Evolutionary conservation across 495 filamentous ascomycete species (phyloP).

Genomic region (Aspergillus biplanus): DNA sequence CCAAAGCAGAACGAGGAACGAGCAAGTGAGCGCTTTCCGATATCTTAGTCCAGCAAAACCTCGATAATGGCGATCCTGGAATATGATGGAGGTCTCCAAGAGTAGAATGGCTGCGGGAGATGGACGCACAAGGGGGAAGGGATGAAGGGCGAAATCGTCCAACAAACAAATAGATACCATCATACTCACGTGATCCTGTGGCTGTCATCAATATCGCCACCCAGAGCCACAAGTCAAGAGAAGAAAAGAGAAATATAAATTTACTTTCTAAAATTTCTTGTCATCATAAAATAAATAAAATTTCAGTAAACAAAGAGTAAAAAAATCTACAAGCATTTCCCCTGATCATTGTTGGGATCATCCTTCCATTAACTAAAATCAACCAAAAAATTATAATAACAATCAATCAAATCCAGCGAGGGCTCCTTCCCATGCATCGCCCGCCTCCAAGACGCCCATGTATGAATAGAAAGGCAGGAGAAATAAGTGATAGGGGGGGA

Average conservation of each 20-base stretch:
- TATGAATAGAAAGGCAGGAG: constrained; percentile 22
- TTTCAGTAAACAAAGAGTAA: background rate
- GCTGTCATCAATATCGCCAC: constrained; percentile 1
- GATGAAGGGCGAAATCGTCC: constrained; percentile 15
- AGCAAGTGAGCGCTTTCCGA: background rate
- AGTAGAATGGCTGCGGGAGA: background rate
- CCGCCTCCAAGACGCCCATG: constrained; percentile 32
- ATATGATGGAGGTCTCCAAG: too few relatives aligned
- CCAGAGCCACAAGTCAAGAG: background rate
- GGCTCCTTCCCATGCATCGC: constrained; percentile 26
- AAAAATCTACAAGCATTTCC: background rate
- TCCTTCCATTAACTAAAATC: constrained; percentile 8
- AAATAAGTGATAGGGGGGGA: constrained; percentile 11
- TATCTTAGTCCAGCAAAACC: background rate
- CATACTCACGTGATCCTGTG: background rate
- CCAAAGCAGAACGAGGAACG: constrained; percentile 7
- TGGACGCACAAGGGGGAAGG: constrained; percentile 7
- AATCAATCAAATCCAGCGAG: constrained; percentile 14
- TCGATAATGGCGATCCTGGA: too few relatives aligned
- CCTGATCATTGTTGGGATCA: background rate
- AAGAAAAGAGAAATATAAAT: background rate
- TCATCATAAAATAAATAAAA: background rate
- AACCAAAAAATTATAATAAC: constrained; percentile 12
- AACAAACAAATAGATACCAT: constrained; percentile 12
- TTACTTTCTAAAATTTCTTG: background rate